phyloP scores from a whole-genome alignment of 495 filamentous ascomycete species.

The Penicillium cosmopolitanum region DNA sequence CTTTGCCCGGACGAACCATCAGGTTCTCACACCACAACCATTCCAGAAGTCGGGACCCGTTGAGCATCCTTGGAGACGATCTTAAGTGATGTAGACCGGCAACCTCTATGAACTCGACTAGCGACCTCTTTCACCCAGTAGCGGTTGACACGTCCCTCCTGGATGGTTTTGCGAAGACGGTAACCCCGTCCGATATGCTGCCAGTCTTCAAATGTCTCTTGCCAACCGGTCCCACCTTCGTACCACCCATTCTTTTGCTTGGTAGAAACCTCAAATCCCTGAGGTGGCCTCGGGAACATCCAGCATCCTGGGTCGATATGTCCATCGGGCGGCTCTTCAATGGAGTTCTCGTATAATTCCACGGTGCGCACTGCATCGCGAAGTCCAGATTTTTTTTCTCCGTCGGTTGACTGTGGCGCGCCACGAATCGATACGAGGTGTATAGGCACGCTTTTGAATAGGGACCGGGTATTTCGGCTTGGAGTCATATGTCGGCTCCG shows the following conservation, averaged over 20 bases:
- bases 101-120: slow-evolving; percentile 26
- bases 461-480: slow-evolving; percentile 35
- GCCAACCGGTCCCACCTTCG: slow-evolving; percentile 47
- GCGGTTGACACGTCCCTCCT: slow-evolving; percentile 44
- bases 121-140: slow-evolving; percentile 36
- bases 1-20: background rate
- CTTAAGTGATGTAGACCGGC: slow-evolving; percentile 22
- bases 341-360: slow-evolving; percentile 41
- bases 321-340: slow-evolving; percentile 46
- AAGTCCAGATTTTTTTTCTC: slow-evolving; percentile 32
- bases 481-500: slow-evolving; percentile 15
- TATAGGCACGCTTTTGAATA: slow-evolving; percentile 24
- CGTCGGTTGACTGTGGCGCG: slow-evolving; percentile 41
- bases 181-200: slow-evolving; percentile 41
- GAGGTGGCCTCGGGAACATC: slow-evolving; percentile 48
- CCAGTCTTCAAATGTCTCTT: slow-evolving; percentile 49
- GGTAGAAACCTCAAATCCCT: slow-evolving; percentile 42
- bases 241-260: slow-evolving; percentile 44
- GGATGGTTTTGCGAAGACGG: slow-evolving; percentile 38
- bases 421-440: slow-evolving; percentile 45
- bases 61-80: slow-evolving; percentile 11
- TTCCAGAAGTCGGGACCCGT: background rate
- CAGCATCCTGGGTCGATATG: slow-evolving; percentile 45
- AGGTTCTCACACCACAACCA: background rate
- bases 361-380: slow-evolving; percentile 30